phyloP scores from a whole-genome alignment of 129 eudicot genomes.

The Deinandra increscens region DNA sequence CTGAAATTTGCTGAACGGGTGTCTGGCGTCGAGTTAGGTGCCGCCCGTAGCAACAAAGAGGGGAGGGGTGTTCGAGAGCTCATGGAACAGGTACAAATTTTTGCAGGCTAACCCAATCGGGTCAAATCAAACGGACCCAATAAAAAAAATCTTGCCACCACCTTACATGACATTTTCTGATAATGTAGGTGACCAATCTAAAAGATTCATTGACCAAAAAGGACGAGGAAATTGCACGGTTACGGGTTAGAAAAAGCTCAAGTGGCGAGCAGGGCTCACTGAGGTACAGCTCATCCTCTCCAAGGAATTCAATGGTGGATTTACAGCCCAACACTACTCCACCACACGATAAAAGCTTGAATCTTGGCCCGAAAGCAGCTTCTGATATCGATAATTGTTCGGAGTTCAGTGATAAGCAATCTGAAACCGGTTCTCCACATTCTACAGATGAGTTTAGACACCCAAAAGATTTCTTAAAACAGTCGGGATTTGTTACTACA shows the following conservation, averaged over 20 bases:
- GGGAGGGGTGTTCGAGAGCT: constrained; percentile 79
- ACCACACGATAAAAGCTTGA: constrained; percentile 30
- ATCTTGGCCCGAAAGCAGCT: constrained; percentile 36
- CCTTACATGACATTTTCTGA: constrained; percentile 3
- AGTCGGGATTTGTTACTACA: constrained; percentile 41
- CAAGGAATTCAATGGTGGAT: constrained; percentile 47
- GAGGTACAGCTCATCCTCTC: constrained; percentile 44
- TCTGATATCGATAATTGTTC: constrained; percentile 59
- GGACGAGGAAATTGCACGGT: constrained; percentile 57
- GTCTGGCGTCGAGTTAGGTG: constrained; percentile 93
- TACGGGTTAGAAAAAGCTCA: constrained; percentile 40
- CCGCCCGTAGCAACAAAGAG: constrained; percentile 79
- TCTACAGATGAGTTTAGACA: constrained; percentile 49
- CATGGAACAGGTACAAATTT: constrained; percentile 70
- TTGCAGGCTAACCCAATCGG: background rate
- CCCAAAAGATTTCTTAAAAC: constrained; percentile 43
- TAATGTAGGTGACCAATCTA: constrained; percentile 54
- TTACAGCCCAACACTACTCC: constrained; percentile 28
- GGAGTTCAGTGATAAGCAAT: constrained; percentile 63
- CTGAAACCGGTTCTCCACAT: constrained; percentile 57
- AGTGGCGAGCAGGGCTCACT: constrained; percentile 47
- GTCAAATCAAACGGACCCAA: background rate
- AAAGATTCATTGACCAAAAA: constrained; percentile 63
- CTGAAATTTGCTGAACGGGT: constrained; percentile 84
- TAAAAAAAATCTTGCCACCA: background rate